Percentiles rank a stretch among this genome's conserved stretches.
phyloP scores from a whole-genome alignment of 352 stramenopile species.

The Phytophthora crassamura region DNA sequence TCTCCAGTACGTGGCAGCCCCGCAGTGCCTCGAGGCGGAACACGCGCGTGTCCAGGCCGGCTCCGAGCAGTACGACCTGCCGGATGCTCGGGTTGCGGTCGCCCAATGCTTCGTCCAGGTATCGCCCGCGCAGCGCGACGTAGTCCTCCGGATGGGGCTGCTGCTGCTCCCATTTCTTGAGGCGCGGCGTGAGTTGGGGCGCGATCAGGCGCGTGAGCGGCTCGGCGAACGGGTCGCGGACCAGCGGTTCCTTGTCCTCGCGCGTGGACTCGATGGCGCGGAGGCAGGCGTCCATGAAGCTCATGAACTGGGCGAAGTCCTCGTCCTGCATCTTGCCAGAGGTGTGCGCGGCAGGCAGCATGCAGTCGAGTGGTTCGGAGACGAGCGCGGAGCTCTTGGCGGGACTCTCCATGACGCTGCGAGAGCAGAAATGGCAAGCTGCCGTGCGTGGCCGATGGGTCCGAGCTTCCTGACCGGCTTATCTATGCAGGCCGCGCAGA shows the following conservation, averaged over 20 bases:
- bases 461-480: too few species aligned
- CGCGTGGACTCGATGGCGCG: slow-evolving; percentile 45
- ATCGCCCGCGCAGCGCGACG: slow-evolving; percentile 49
- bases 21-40: slow-evolving; percentile 51
- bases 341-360: not conserved
- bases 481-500: too few species aligned
- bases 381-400: slow-evolving; percentile 21
- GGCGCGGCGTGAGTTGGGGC: slow-evolving; percentile 28
- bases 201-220: slow-evolving; percentile 41
- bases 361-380: slow-evolving; percentile 22
- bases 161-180: slow-evolving; percentile 30
- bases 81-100: slow-evolving; percentile 46
- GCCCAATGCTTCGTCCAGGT: slow-evolving; percentile 57
- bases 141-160: slow-evolving; percentile 36
- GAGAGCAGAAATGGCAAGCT: not conserved
- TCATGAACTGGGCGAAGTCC: slow-evolving; percentile 53
- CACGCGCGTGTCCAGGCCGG: slow-evolving; percentile 58
- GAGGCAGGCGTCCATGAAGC: slow-evolving; percentile 48
- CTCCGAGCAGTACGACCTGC: slow-evolving; percentile 61
- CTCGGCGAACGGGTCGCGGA: slow-evolving; percentile 57
- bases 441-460: not conserved
- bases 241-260: slow-evolving; percentile 46
- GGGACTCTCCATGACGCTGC: slow-evolving; percentile 22
- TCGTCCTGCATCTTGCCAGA: slow-evolving; percentile 33
- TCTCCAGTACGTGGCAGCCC: slow-evolving; percentile 54